phyloP scores from a whole-genome alignment of 768 basidiomycete genomes.

The Hypholoma sublateritium region DNA sequence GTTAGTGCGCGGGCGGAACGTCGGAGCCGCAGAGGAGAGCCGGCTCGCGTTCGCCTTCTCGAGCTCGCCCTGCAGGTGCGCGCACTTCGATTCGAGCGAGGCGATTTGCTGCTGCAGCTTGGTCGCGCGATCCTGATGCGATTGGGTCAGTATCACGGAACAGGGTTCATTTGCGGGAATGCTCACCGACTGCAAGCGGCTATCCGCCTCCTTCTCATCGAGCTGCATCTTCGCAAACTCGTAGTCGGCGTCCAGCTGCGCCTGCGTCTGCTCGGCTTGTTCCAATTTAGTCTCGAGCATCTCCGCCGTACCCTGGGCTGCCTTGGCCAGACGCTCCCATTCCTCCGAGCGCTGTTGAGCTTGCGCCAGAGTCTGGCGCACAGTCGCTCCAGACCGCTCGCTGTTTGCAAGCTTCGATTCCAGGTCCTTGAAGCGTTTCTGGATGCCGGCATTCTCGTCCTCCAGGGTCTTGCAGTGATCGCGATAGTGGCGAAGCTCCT shows the following conservation, averaged over 20 bases:
- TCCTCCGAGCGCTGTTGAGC: constrained; percentile 79
- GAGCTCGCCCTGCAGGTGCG: constrained; percentile 58
- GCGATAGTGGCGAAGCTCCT: constrained; percentile 65
- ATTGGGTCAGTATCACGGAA: background rate
- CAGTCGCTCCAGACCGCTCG: constrained; percentile 57
- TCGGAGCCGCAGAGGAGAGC: constrained; percentile 26
- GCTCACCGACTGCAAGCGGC: constrained; percentile 63
- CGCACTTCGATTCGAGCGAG: constrained; percentile 58
- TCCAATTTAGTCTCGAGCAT: constrained; percentile 60
- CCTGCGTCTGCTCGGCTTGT: constrained; percentile 60
- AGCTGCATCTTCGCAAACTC: constrained; percentile 67
- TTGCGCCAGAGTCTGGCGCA: constrained; percentile 64
- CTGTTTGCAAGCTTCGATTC: constrained; percentile 60
- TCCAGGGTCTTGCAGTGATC: constrained; percentile 66
- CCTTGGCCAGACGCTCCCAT: constrained; percentile 79
- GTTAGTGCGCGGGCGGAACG: constrained; percentile 42
- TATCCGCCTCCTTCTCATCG: constrained; percentile 73
- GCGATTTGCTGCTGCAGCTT: constrained; percentile 68
- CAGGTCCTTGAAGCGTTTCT: constrained; percentile 73
- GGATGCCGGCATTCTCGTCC: constrained; percentile 61
- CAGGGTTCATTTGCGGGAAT: background rate
- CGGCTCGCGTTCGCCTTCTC: constrained; percentile 40
- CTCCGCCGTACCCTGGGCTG: constrained; percentile 66
- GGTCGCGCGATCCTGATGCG: constrained; percentile 63
- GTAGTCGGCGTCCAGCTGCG: constrained; percentile 71